A percentile compares a stretch with the other conserved stretches of the same genome.
Conservation (phyloP, 495 filamentous ascomycete species). For the Neurospora sp. region DNA sequence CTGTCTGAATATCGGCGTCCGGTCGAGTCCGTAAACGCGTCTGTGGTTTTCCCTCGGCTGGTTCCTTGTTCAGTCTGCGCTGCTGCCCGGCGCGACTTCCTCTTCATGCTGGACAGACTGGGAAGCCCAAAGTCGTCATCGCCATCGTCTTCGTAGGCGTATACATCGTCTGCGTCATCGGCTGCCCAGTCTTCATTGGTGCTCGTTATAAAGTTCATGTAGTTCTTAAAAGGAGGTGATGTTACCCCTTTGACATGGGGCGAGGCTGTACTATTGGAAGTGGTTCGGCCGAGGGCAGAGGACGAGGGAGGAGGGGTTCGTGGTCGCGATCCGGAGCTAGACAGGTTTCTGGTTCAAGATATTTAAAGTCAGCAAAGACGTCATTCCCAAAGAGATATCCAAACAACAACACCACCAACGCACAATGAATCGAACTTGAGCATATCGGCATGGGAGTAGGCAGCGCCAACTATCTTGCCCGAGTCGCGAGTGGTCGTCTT, state of each 20-base stretch:
- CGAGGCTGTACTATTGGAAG: constrained; percentile 30
- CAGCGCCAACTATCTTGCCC: constrained; percentile 80
- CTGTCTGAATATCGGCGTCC: constrained; percentile 55
- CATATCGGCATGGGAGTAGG: constrained; percentile 94
- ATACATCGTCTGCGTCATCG: constrained; percentile 57
- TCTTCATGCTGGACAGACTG: constrained; percentile 78
- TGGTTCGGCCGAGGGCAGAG: constrained; percentile 23
- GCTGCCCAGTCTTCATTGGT: constrained; percentile 68
- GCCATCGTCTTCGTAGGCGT: constrained; percentile 61
- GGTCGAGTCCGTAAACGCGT: constrained; percentile 13
- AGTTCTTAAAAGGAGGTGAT: constrained; percentile 57
- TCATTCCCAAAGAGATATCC: not conserved
- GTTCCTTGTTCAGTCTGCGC: constrained; percentile 23
- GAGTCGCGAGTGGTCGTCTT: constrained; percentile 49
- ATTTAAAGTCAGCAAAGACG: constrained; percentile 10
- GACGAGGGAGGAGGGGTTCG: constrained; percentile 39
- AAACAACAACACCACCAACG: constrained; percentile 6
- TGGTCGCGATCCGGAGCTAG: constrained; percentile 35
- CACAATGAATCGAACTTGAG: constrained; percentile 75
- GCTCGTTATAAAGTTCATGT: constrained; percentile 64
- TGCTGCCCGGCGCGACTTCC: constrained; percentile 49
- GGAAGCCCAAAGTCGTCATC: constrained; percentile 93
- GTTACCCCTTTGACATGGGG: constrained; percentile 45
- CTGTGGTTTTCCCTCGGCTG: constrained; percentile 1
- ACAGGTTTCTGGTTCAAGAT: constrained; percentile 28